phyloP scores from a whole-genome alignment of 1,284 basidiomycete species.

The Tremellales sp. region DNA sequence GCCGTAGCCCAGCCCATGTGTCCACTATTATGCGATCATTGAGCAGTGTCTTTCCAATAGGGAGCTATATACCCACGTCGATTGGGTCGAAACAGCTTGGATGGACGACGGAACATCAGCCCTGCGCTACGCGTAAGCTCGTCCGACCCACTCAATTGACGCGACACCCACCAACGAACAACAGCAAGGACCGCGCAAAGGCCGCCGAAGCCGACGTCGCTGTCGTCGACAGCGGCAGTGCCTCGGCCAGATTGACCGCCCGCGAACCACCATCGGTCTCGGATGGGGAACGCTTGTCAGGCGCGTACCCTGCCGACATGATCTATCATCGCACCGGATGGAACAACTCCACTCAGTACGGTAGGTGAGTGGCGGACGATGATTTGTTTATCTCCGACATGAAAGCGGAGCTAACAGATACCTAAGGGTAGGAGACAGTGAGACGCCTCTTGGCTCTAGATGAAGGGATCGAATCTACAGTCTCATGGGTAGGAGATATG shows the following conservation, averaged over 20 bases:
- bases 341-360: too few relatives aligned
- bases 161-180: conserved; percentile 37
- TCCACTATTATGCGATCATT: conserved; percentile 32
- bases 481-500: too few relatives aligned
- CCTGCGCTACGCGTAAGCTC: conserved; percentile 17
- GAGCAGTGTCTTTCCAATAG: neutral
- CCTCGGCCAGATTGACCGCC: neutral
- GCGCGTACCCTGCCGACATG: too few relatives aligned
- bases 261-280: neutral
- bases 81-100: conserved; percentile 45
- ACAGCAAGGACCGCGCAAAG: conserved; percentile 39
- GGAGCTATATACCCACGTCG: conserved; percentile 28
- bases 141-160: too few relatives aligned
- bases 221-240: conserved; percentile 24
- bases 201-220: conserved; percentile 40
- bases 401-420: too few relatives aligned
- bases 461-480: too few relatives aligned
- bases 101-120: conserved; percentile 45
- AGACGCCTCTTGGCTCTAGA: too few relatives aligned
- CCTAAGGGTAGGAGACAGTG: too few relatives aligned
- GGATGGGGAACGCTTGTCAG: too few relatives aligned
- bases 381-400: too few relatives aligned
- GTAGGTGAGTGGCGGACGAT: too few relatives aligned
- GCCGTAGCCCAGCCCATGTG: conserved; percentile 43
- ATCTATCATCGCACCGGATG: too few relatives aligned